Conservation (phyloP, 1,139 yeast genomes). For the Suhomyces wounanorum region DNA sequence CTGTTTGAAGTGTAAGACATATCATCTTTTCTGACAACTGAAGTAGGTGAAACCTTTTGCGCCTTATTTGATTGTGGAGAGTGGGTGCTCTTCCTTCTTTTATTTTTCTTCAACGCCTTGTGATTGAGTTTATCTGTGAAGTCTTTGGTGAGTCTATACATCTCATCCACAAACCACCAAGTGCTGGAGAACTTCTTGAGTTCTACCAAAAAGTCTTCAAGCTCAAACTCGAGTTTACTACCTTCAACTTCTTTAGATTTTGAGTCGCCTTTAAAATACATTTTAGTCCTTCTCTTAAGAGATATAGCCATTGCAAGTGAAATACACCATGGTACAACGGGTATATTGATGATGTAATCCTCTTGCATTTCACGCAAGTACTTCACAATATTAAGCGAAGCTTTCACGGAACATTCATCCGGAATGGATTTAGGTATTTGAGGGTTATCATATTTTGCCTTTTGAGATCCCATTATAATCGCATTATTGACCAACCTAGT, state of each 20-base stretch:
- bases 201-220: constrained; percentile 24
- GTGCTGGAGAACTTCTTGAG: constrained; percentile 25
- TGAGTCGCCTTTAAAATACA: constrained; percentile 8
- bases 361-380: constrained; percentile 24
- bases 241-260: not conserved
- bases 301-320: constrained; percentile 25
- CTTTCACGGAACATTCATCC: constrained; percentile 24
- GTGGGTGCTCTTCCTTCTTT: constrained; percentile 3
- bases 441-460: constrained; percentile 29
- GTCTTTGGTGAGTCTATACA: constrained; percentile 26
- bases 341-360: constrained; percentile 26
- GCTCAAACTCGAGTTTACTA: constrained; percentile 11
- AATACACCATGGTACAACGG: constrained; percentile 32
- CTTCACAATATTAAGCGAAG: constrained; percentile 32
- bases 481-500: constrained; percentile 31
- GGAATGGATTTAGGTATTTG: constrained; percentile 27
- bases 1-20: not conserved
- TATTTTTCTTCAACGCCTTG: constrained; percentile 12
- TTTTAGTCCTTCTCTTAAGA: constrained; percentile 19
- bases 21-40: not conserved
- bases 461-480: constrained; percentile 29
- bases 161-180: constrained; percentile 38
- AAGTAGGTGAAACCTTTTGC: not conserved
- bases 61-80: not conserved
- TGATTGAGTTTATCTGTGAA: constrained; percentile 23